A percentile compares a stretch with the other conserved stretches of the same genome.
phyloP scores from a whole-genome alignment of 1,284 basidiomycete species.

The Cutaneotrichosporon sp. region DNA sequence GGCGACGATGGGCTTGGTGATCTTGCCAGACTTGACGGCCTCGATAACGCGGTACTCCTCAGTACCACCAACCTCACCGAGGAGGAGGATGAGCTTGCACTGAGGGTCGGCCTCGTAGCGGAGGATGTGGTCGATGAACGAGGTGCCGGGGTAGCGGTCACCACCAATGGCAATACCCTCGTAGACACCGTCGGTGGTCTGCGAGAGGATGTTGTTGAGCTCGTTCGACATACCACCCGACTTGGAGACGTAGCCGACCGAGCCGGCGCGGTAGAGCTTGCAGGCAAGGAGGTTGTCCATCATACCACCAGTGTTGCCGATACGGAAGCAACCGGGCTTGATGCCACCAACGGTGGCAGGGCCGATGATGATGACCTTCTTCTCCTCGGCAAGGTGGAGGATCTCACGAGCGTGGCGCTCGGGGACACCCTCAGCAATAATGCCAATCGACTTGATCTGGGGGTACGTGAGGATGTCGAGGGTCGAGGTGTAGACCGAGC shows the following conservation, averaged over 20 bases:
- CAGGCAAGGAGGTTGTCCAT: slow-evolving; percentile 99
- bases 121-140: slow-evolving; percentile 98
- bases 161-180: slow-evolving; percentile 99
- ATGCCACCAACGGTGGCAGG: slow-evolving; percentile 99
- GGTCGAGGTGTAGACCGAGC: slow-evolving; percentile 92
- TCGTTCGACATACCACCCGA: slow-evolving; percentile 99
- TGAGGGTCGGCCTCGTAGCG: slow-evolving; percentile 96
- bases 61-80: slow-evolving; percentile 97
- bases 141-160: slow-evolving; percentile 97
- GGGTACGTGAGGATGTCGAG: slow-evolving; percentile 78
- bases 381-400: slow-evolving; percentile 80
- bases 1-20: slow-evolving; percentile 98
- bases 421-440: slow-evolving; percentile 98
- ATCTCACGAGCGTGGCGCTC: slow-evolving; percentile 97
- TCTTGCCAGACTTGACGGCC: slow-evolving; percentile 87
- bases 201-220: slow-evolving; percentile 98
- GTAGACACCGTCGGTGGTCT: slow-evolving; percentile 97
- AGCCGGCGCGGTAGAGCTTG: slow-evolving; percentile 96
- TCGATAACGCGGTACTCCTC: slow-evolving; percentile 99
- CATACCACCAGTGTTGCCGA: slow-evolving; percentile 99
- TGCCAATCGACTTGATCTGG: slow-evolving; percentile 78
- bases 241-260: slow-evolving; percentile 98
- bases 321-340: slow-evolving; percentile 99
- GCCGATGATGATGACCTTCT: slow-evolving; percentile 91
- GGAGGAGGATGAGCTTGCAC: slow-evolving; percentile 97